Evolutionary conservation across 768 basidiomycete genomes (phyloP).

Genomic region (Plicaturopsis crispa): DNA sequence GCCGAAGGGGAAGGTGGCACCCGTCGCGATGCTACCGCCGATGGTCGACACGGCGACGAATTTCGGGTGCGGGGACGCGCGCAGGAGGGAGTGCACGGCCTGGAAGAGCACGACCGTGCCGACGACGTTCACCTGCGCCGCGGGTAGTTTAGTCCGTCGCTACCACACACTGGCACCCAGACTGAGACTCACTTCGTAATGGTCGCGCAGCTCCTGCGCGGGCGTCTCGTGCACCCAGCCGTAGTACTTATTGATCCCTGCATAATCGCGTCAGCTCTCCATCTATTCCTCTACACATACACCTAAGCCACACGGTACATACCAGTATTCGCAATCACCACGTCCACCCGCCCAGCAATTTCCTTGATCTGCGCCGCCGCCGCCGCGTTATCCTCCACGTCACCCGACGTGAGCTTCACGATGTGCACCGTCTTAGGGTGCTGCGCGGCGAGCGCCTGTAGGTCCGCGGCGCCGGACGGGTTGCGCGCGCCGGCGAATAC

Average conservation of each 20-base stretch:
- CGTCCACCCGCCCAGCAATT: slow-evolving; percentile 1
- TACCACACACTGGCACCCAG: not conserved
- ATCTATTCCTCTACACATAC: too few relatives aligned
- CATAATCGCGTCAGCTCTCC: not conserved
- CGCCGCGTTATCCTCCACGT: slow-evolving; percentile 2
- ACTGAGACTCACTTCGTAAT: slow-evolving; percentile 1
- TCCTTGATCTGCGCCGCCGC: slow-evolving; percentile 1
- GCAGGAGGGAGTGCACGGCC: slow-evolving; percentile 2
- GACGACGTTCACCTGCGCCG: slow-evolving; percentile 2
- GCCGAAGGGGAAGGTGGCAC: not conserved
- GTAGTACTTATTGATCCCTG: slow-evolving; percentile 3
- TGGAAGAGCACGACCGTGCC: slow-evolving; percentile 5
- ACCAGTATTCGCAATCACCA: slow-evolving; percentile 3
- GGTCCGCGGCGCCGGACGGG: not conserved
- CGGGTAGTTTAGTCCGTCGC: not conserved
- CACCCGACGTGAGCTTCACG: slow-evolving; percentile 2
- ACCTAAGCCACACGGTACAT: not conserved
- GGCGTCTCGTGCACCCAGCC: not conserved
- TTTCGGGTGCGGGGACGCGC: slow-evolving; percentile 1
- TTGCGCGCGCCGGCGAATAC: slow-evolving; percentile 5
- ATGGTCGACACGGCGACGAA: too few relatives aligned
- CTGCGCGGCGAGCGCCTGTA: not conserved
- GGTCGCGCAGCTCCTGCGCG: not conserved
- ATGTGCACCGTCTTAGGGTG: slow-evolving; percentile 1
- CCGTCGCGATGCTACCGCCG: not conserved